Evolutionary conservation across 1,139 yeast genomes (phyloP).

Genomic region (Yamadazyma triangularis): DNA sequence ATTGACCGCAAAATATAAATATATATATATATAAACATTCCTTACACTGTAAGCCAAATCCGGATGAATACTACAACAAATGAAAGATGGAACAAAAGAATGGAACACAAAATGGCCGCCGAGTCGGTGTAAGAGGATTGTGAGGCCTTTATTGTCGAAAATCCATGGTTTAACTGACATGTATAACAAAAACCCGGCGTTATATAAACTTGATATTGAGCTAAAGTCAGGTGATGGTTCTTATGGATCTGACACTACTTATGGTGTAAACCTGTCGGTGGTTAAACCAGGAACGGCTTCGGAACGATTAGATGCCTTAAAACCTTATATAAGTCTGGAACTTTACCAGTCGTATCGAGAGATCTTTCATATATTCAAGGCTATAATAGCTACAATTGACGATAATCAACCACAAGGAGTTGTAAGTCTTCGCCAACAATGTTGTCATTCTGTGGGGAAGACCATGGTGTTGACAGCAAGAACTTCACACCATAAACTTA

Average conservation of each 20-base stretch:
- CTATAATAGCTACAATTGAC: conserved; percentile 21
- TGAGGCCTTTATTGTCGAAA: conserved; percentile 35
- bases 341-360: conserved; percentile 26
- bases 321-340: conserved; percentile 23
- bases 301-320: conserved; percentile 22
- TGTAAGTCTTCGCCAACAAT: conserved; percentile 2
- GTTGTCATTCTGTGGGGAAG: conserved; percentile 30
- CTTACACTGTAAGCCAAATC: no score
- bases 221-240: conserved; percentile 1
- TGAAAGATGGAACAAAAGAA: conserved; percentile 4
- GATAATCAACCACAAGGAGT: conserved; percentile 14
- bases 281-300: conserved; percentile 18
- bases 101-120: background rate
- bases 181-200: conserved; percentile 6
- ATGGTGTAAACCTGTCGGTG: conserved; percentile 3
- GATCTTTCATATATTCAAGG: conserved; percentile 25
- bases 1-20: no score
- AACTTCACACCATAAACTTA: conserved; percentile 30
- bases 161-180: conserved; percentile 29
- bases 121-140: conserved; percentile 27
- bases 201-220: conserved; percentile 3
- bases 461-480: conserved; percentile 30
- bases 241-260: conserved; percentile 14
- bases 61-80: background rate
- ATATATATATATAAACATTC: no score